A percentile compares a stretch with the other conserved stretches of the same genome.
Conservation (phyloP, 805 yeast species). For the Saturnispora diversa region DNA sequence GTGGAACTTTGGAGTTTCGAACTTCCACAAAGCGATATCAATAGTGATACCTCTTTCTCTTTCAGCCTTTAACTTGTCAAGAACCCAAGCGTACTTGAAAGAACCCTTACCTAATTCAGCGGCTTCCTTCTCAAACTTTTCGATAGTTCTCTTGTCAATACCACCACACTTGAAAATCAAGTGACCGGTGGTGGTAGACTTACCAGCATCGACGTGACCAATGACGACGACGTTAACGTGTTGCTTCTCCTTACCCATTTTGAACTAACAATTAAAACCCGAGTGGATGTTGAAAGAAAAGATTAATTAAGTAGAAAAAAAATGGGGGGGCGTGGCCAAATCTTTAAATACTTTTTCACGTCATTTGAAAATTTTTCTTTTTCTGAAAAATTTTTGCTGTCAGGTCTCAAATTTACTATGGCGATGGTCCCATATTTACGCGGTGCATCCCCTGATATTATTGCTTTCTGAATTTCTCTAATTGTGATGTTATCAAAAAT, state of each 20-base stretch:
- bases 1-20: slow-evolving; percentile 85
- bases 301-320: not conserved
- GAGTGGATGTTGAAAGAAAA: slow-evolving; percentile 6
- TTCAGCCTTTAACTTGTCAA: slow-evolving; percentile 93
- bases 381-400: slow-evolving; percentile 2
- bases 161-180: slow-evolving; percentile 99
- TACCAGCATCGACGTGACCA: slow-evolving; percentile 99
- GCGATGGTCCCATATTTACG: slow-evolving; percentile 5
- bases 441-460: no score
- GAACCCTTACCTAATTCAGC: slow-evolving; percentile 96
- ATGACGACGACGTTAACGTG: slow-evolving; percentile 99
- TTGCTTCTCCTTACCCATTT: slow-evolving; percentile 84
- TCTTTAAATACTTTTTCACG: slow-evolving; percentile 8
- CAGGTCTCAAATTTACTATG: slow-evolving; percentile 6
- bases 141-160: slow-evolving; percentile 97
- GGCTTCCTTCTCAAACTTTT: slow-evolving; percentile 97
- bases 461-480: no score
- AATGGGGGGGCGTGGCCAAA: slow-evolving; percentile 5
- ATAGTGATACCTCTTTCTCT: slow-evolving; percentile 96
- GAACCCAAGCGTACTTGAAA: slow-evolving; percentile 96
- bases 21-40: slow-evolving; percentile 87
- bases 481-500: no score
- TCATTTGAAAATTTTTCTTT: slow-evolving; percentile 5
- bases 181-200: slow-evolving; percentile 99
- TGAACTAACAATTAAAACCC: slow-evolving; percentile 9